Conservation (phyloP, 345 rosid genomes). For the Iberis pinnata region DNA sequence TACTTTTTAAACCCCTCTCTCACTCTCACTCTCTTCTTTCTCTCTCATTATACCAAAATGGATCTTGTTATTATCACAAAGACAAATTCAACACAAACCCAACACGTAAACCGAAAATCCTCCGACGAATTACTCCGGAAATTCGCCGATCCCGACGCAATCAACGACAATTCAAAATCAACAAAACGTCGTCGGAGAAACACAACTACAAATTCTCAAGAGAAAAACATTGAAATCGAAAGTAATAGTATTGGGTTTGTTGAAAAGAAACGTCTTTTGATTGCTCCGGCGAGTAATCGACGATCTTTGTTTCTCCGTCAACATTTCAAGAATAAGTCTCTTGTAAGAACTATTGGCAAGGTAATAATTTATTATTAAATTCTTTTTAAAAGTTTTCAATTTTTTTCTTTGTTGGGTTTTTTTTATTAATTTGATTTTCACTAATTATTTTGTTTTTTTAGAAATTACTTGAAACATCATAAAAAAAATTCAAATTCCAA, state of each 20-base stretch:
- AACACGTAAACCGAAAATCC: conserved; percentile 62
- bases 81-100: conserved; percentile 29
- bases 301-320: conserved; percentile 41
- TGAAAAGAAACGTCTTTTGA: conserved; percentile 65
- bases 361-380: conserved; percentile 12
- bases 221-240: conserved; percentile 17
- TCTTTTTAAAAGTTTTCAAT: not conserved
- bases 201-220: conserved; percentile 17
- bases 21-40: not conserved
- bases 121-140: conserved; percentile 83
- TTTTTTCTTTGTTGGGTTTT: not conserved
- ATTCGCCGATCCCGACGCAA: conserved; percentile 48
- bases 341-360: conserved; percentile 57
- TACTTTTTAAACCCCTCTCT: not conserved
- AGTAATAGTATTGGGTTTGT: conserved; percentile 22
- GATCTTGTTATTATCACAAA: conserved; percentile 21
- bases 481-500: too few relatives aligned
- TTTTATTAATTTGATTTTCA: not conserved
- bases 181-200: conserved; percentile 36
- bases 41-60: conserved; percentile 8
- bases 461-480: conserved; percentile 87
- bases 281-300: conserved; percentile 37
- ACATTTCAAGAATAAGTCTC: conserved; percentile 47
- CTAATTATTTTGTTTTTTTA: conserved; percentile 26
- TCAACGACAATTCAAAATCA: conserved; percentile 20